Base-by-base conservation (phyloP, 177 flowering plant species). In the Vitis hybrid region DNA sequence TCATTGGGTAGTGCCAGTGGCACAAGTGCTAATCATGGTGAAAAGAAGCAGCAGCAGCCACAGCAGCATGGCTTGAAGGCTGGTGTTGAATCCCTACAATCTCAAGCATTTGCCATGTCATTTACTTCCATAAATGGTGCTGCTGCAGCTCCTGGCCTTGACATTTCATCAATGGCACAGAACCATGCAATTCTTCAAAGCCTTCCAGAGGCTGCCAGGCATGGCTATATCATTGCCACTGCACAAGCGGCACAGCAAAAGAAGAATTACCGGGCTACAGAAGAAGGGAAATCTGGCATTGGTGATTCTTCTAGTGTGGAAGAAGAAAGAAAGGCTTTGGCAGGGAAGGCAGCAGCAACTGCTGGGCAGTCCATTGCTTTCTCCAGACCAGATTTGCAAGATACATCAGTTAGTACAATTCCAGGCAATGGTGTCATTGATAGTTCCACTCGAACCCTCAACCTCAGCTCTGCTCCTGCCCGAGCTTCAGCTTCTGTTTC, bases 41-140 rank as follows among this genome's bases (percentile, higher is more conserved):
- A 89, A 32, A 87, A 83, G 83, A 87, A 86, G 73, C 82, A 70
- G 69, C 85, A 70, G n/a, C 79, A 67, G 19, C 85, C 60, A 6
- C 86, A 74, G 9, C 88, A 76, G 64, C 87, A 70, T 64, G 74
- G 77, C n/a, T 35, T 82, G 24, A 89, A 87, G 76, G 81, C 83
- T 52, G 90, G 87, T 21, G 73, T 80, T 66, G 97, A 92, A n/a
- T 69, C 91, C 18, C 46, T 79, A 19, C 74, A 89, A 4, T 77
- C 97, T 65, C 96, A 83, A 70, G 77, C 93, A 32, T 90, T 90
- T 81, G 91, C 97, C 2, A 84, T 95, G 97, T 84, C 98, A 11
- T 93, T 93, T 75, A 83, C 90, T 30, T 71, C 91, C 12, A 74
- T 83, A 3, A 83, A 78, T 78, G 88, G 90, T n/a, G 73, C 86